These are phyloP conservation scores for Rhizophora mangle DNA, from an alignment of 345 rosid species.

Conservation along the genomic window DNA sequence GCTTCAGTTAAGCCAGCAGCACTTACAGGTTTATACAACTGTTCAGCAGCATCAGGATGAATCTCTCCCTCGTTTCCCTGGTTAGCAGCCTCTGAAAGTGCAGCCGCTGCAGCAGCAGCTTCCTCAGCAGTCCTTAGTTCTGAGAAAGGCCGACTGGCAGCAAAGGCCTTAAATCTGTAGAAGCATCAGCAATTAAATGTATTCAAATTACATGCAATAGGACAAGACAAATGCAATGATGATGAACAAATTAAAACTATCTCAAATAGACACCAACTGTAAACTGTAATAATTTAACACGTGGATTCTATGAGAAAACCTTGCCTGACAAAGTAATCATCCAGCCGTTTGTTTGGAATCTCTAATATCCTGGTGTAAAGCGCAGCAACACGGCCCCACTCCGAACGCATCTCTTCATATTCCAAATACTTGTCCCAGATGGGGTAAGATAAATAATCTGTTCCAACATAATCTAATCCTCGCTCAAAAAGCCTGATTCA, in stretches of 20 bases:
- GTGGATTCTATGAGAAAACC: not conserved
- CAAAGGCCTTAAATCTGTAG: constrained; percentile 79
- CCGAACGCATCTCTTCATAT: constrained; percentile 84
- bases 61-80: constrained; percentile 54
- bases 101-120: constrained; percentile 29
- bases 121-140: constrained; percentile 80
- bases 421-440: constrained; percentile 97
- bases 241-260: not conserved
- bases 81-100: constrained; percentile 41
- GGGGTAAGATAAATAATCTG: constrained; percentile 75
- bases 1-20: constrained; percentile 78
- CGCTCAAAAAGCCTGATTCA: constrained; percentile 80
- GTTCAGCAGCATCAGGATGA: constrained; percentile 53
- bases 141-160: constrained; percentile 70
- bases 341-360: constrained; percentile 77
- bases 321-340: constrained; percentile 72
- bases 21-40: constrained; percentile 57
- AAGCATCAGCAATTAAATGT: not conserved
- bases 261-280: not conserved
- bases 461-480: constrained; percentile 82
- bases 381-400: constrained; percentile 74
- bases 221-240: not conserved
- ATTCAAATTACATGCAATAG: not conserved
- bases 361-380: constrained; percentile 83
- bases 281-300: not conserved